Base-by-base conservation (phyloP, 768 basidiomycete species). In the Leccinum incarnatum region DNA sequence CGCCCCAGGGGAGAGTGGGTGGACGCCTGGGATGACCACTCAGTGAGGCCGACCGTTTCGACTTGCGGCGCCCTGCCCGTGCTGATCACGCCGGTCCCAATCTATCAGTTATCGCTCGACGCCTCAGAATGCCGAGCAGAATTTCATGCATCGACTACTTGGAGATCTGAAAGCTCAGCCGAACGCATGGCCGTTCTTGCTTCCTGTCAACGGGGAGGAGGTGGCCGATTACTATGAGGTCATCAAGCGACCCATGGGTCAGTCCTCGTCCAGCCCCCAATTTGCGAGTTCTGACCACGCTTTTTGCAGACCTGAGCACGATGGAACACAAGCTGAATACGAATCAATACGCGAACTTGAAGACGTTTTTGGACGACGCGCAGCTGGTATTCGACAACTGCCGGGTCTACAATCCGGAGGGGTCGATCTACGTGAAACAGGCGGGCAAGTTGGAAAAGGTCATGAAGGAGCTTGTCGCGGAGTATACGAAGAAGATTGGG, bases 231-330 rank as follows among this genome's bases (percentile, higher is more conserved):
- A 99, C 67, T 90, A 93, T 72, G 88, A 93, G 21, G 84, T 95
- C 51, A 87, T 98, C 69, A 87, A 86, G 65, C 76, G 86, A 57
- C 97, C 97, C 3, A 98, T 98, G 95, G 95, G 94, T 94, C 64
- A 58, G 85, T 79, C 57, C 21, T 58, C 25, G 55, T 45, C 10
- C 23, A 27, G 23, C 29, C 11, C 1, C 15, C 2, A 42, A n/a
- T 15, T 14, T 12, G 17, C 15, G 23, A 48, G 46, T 23, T 11
- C 53, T 58, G 21, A 61, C 37, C 47, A 17, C 36, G 49, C 29
- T 61, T 19, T 42, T 19, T 17, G 29, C 29, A 97, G 94, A 98
- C 73, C 83, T 98, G 65, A 75, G 78, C 56, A 94, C 91, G 2
- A 96, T 98, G 84, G 84, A 88, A 64, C 80, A 87, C 69, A 98